These are phyloP conservation scores for Pythium catenulatum DNA, from an alignment of 352 stramenopile species.

Conservation along the genomic window DNA sequence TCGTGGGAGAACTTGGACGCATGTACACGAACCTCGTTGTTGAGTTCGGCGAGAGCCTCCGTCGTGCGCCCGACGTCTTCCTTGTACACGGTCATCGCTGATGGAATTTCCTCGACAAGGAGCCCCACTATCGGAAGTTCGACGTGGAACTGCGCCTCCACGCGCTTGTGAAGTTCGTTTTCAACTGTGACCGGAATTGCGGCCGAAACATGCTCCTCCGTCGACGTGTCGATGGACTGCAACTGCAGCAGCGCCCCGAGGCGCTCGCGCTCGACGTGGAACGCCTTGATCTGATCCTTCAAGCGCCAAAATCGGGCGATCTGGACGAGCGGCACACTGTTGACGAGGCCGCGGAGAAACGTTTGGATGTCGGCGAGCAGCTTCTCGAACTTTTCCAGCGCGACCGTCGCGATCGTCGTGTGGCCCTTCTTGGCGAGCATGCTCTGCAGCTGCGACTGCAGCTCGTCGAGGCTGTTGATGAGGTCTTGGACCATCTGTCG, in stretches of 20 bases:
- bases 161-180: no score
- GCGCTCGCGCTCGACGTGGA: slow-evolving; percentile 30
- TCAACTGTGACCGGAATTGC: no score
- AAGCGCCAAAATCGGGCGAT: slow-evolving; percentile 32
- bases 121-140: slow-evolving; percentile 6
- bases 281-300: slow-evolving; percentile 37
- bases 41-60: slow-evolving; percentile 36
- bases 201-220: not conserved
- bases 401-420: not conserved
- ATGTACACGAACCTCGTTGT: slow-evolving; percentile 33
- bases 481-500: slow-evolving; percentile 49
- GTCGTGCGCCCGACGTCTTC: not conserved
- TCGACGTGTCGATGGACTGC: not conserved
- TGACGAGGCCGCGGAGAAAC: slow-evolving; percentile 26
- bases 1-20: not conserved
- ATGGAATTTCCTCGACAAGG: not conserved
- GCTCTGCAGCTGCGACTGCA: slow-evolving; percentile 6
- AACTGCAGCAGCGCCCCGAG: not conserved
- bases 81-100: not conserved
- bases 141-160: slow-evolving; percentile 21
- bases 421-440: not conserved
- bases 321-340: not conserved
- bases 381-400: slow-evolving; percentile 9
- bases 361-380: slow-evolving; percentile 18
- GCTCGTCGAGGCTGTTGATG: not conserved